Evolutionary conservation across 768 basidiomycete genomes (phyloP).

Genomic region (Naematelia encephala): DNA sequence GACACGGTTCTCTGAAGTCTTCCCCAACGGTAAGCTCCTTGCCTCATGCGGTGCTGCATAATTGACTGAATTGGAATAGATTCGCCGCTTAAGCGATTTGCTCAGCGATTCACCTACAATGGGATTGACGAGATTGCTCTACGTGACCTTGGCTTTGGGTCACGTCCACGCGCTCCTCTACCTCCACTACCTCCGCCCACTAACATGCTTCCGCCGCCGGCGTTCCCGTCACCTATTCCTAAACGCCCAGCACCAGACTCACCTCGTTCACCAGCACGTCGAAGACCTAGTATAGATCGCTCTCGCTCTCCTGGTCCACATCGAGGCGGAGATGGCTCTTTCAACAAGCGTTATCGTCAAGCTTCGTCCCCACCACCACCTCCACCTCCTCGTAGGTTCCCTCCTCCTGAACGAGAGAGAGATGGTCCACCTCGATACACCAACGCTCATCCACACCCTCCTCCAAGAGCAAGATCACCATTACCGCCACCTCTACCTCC

Average conservation of each 20-base stretch:
- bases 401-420: neutral
- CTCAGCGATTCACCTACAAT: slow-evolving; percentile 76
- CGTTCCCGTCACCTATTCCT: neutral
- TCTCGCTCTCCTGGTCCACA: neutral
- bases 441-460: no score
- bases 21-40: slow-evolving; percentile 65
- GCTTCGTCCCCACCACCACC: neutral
- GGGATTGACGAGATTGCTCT: slow-evolving; percentile 83
- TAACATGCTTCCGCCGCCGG: neutral
- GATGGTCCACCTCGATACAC: slow-evolving; percentile 5
- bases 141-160: slow-evolving; percentile 77
- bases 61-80: slow-evolving; percentile 55
- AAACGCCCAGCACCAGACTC: slow-evolving; percentile 5
- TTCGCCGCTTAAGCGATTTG: slow-evolving; percentile 78
- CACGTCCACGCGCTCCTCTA: slow-evolving; percentile 38
- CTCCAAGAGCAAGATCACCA: slow-evolving; percentile 12
- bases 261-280: neutral
- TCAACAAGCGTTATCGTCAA: neutral
- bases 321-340: neutral
- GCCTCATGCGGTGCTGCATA: neutral
- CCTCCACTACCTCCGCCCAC: no score
- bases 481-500: slow-evolving; percentile 1
- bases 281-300: neutral
- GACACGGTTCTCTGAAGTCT: slow-evolving; percentile 79
- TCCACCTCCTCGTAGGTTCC: neutral